These are phyloP conservation scores for Nepenthes alata DNA, from an alignment of 179 eudicot species.

Conservation along the genomic window DNA sequence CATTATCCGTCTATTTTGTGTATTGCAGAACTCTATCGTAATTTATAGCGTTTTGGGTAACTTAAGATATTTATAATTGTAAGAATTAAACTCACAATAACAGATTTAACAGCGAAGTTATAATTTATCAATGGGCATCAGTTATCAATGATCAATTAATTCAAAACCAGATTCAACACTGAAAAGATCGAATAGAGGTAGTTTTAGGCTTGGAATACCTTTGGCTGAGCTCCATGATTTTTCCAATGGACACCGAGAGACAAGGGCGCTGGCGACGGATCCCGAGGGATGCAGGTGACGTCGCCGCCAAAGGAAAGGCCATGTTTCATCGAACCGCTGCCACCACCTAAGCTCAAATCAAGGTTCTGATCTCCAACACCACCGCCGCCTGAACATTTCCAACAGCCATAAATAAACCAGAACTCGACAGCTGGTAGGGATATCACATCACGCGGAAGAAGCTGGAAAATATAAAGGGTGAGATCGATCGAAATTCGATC, in stretches of 20 bases:
- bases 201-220: not conserved
- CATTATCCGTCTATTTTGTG: too few relatives aligned
- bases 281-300: not conserved
- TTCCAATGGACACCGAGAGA: slow-evolving; percentile 33
- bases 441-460: not conserved
- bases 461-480: not conserved
- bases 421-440: not conserved
- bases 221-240: slow-evolving; percentile 27
- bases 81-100: too few relatives aligned
- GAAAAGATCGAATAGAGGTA: not conserved
- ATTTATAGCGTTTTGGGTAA: too few relatives aligned
- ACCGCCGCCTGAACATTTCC: not conserved
- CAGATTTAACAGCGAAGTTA: too few relatives aligned
- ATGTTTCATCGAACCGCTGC: slow-evolving; percentile 20
- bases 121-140: too few relatives aligned
- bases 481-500: not conserved
- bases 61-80: too few relatives aligned
- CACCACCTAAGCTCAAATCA: slow-evolving; percentile 67
- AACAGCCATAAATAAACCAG: too few relatives aligned
- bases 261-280: slow-evolving; percentile 14
- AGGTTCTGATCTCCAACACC: slow-evolving; percentile 46
- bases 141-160: too few relatives aligned
- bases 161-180: too few relatives aligned
- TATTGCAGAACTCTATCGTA: too few relatives aligned
- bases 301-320: slow-evolving; percentile 19